Evolutionary conservation across 2,329 filamentous ascomycete genomes (phyloP).

Genomic region (Ascochyta koolunga): DNA sequence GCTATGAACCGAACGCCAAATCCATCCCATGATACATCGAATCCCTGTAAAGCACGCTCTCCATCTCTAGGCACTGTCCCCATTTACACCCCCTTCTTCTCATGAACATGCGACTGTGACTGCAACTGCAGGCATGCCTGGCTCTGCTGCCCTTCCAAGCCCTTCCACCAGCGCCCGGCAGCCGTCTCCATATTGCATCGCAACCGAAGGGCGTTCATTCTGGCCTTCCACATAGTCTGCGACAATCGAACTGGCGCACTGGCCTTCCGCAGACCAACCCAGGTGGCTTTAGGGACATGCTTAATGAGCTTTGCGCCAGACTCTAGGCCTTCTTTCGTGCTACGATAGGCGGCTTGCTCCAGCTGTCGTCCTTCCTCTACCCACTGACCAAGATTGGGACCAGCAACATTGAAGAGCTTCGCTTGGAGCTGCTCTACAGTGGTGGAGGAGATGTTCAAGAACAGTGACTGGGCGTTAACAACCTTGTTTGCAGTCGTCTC

Average conservation of each 20-base stretch:
- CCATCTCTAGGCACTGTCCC: background rate
- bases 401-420: background rate
- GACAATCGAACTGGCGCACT: slow-evolving; percentile 39
- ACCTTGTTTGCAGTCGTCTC: slow-evolving; percentile 27
- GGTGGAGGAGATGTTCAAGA: slow-evolving; percentile 29
- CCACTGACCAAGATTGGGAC: background rate
- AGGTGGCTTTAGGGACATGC: slow-evolving; percentile 28
- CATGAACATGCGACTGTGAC: background rate
- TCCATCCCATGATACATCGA: background rate
- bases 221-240: slow-evolving; percentile 33
- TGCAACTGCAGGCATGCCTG: slow-evolving; percentile 25
- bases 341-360: slow-evolving; percentile 2
- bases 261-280: slow-evolving; percentile 28
- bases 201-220: slow-evolving; percentile 38
- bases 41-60: background rate
- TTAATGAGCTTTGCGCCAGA: slow-evolving; percentile 17
- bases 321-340: slow-evolving; percentile 17
- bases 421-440: slow-evolving; percentile 20
- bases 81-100: background rate
- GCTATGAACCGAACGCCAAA: slow-evolving; percentile 8
- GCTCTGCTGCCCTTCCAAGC: slow-evolving; percentile 21
- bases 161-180: slow-evolving; percentile 23
- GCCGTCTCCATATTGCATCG: slow-evolving; percentile 35
- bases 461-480: slow-evolving; percentile 23
- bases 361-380: slow-evolving; percentile 5